phyloP scores from a whole-genome alignment of 257 asterid species.

The Gentiana macrophylla region DNA sequence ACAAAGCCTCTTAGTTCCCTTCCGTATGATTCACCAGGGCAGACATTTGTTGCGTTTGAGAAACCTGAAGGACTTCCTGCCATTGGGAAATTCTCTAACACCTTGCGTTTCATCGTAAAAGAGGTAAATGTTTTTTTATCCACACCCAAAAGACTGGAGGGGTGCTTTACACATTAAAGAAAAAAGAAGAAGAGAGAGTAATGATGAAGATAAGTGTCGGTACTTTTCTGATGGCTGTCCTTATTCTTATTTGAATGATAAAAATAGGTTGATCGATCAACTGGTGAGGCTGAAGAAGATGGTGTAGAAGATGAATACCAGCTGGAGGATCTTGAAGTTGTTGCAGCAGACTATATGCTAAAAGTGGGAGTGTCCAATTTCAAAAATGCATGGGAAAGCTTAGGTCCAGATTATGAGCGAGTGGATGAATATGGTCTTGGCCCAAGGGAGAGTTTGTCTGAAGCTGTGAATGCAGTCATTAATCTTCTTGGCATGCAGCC shows the following conservation, averaged over 20 bases:
- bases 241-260: not conserved
- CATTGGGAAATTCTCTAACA: conserved; percentile 79
- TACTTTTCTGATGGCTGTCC: not conserved
- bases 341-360: conserved; percentile 79
- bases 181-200: no score
- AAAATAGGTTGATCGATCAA: conserved; percentile 73
- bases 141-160: not conserved
- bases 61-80: conserved; percentile 88
- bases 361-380: conserved; percentile 91
- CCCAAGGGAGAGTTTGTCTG: conserved; percentile 73
- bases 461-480: conserved; percentile 85
- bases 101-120: conserved; percentile 71
- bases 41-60: conserved; percentile 91
- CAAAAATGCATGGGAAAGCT: conserved; percentile 93
- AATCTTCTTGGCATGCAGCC: conserved; percentile 96
- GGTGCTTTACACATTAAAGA: no score
- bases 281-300: conserved; percentile 95
- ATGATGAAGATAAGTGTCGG: no score
- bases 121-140: conserved; percentile 44
- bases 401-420: conserved; percentile 68
- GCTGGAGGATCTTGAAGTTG: conserved; percentile 91
- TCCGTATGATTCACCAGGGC: conserved; percentile 86
- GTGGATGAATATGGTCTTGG: conserved; percentile 97
- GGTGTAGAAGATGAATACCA: conserved; percentile 98
- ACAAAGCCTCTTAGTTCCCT: conserved; percentile 67